Conservation (phyloP, 2,329 filamentous ascomycete genomes). For the Penicillium vulpinum region DNA sequence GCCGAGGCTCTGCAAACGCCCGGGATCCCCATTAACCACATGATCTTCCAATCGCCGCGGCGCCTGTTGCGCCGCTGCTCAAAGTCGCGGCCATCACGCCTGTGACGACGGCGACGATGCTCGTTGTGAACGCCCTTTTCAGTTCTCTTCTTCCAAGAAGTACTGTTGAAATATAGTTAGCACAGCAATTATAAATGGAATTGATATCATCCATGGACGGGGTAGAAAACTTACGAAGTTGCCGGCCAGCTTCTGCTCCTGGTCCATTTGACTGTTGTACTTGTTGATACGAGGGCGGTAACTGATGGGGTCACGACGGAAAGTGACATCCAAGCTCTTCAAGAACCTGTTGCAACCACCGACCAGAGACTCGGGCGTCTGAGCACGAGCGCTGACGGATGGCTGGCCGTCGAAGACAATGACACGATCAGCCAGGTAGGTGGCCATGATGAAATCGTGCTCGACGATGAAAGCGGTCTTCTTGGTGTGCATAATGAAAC, state of each 20-base stretch:
- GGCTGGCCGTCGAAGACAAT: slow-evolving; percentile 98
- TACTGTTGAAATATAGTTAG: slow-evolving; percentile 51
- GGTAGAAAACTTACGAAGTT: slow-evolving; percentile 67
- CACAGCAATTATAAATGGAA: background rate
- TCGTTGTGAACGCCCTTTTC: slow-evolving; percentile 61
- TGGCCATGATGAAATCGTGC: slow-evolving; percentile 99
- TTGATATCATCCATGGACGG: slow-evolving; percentile 39
- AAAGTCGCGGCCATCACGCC: slow-evolving; percentile 38
- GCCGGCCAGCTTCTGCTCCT: slow-evolving; percentile 90
- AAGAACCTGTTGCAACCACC: slow-evolving; percentile 96
- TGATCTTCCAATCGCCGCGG: slow-evolving; percentile 34
- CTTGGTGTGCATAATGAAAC: slow-evolving; percentile 99
- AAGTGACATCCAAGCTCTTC: slow-evolving; percentile 95
- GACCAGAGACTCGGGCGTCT: slow-evolving; percentile 84
- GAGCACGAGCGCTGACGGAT: slow-evolving; percentile 82
- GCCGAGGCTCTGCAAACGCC: slow-evolving; percentile 46
- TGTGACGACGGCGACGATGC: slow-evolving; percentile 40
- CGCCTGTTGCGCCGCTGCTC: slow-evolving; percentile 35
- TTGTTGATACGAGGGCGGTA: slow-evolving; percentile 99
- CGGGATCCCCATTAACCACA: slow-evolving; percentile 40
- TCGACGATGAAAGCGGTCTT: slow-evolving; percentile 99
- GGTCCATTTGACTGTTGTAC: slow-evolving; percentile 88
- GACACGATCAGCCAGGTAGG: slow-evolving; percentile 82
- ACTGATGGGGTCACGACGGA: slow-evolving; percentile 95
- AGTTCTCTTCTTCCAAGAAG: slow-evolving; percentile 87